These are phyloP conservation scores for Metschnikowia borealis DNA, from an alignment of 805 yeast genomes.

Conservation along the genomic window DNA sequence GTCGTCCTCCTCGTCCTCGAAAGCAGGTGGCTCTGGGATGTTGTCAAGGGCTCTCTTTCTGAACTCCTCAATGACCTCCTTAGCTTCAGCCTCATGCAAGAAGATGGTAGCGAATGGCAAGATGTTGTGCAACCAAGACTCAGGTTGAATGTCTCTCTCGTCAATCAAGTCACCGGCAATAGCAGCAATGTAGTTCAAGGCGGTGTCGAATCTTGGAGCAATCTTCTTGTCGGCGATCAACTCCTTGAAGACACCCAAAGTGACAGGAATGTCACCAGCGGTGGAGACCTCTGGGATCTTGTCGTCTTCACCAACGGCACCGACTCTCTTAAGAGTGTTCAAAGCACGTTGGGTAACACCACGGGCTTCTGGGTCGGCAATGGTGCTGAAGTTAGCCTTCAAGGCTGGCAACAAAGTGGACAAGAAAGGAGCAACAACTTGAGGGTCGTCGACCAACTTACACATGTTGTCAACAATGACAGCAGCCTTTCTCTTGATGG, in stretches of 20 bases:
- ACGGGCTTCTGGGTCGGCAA: constrained; percentile 99
- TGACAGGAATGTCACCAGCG: constrained; percentile 94
- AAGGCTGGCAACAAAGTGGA: constrained; percentile 92
- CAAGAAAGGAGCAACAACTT: constrained; percentile 99
- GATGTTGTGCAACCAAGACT: constrained; percentile 82
- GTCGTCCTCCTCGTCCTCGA: constrained; percentile 96
- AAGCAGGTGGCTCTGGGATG: constrained; percentile 93
- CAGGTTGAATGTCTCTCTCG: constrained; percentile 90
- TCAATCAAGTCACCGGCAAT: constrained; percentile 99
- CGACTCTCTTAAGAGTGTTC: constrained; percentile 97
- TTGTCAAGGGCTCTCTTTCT: constrained; percentile 96
- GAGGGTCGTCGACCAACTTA: constrained; percentile 99
- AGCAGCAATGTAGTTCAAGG: constrained; percentile 81
- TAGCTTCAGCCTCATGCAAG: constrained; percentile 89
- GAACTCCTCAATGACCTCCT: constrained; percentile 86
- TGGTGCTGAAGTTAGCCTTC: constrained; percentile 88
- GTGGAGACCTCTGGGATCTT: constrained; percentile 94
- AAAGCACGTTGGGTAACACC: constrained; percentile 96
- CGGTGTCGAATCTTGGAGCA: constrained; percentile 73
- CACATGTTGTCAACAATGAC: constrained; percentile 99
- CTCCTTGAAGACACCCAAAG: constrained; percentile 73
- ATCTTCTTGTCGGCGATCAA: constrained; percentile 65
- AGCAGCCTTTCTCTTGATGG: constrained; percentile 99
- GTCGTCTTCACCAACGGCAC: constrained; percentile 90
- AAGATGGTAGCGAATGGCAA: constrained; percentile 94